Evolutionary conservation across 164 flowering plant genomes (phyloP).

Genomic region (Nymphaea colorata): DNA sequence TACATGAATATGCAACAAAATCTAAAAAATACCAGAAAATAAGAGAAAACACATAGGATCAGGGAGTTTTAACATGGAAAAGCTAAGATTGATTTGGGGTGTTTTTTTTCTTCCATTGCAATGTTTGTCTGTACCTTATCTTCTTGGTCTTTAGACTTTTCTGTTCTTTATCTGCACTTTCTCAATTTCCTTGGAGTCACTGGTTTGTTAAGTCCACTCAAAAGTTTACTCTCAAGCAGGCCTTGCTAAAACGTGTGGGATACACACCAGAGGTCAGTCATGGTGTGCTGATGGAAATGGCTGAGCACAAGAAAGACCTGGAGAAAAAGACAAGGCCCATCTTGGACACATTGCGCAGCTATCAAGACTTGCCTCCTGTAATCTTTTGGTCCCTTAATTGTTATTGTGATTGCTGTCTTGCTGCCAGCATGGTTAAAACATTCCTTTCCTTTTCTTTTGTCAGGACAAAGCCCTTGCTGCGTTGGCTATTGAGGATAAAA

Average conservation of each 20-base stretch:
- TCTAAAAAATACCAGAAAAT: no score
- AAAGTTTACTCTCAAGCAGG: slow-evolving; percentile 26
- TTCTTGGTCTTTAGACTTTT: no score
- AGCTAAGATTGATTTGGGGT: no score
- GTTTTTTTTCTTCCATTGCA: no score
- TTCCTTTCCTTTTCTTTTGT: slow-evolving; percentile 1
- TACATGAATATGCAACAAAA: no score
- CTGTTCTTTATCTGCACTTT: no score
- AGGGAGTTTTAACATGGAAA: no score
- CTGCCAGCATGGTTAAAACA: not conserved
- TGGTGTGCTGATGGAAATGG: slow-evolving; percentile 82
- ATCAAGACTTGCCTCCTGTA: slow-evolving; percentile 99
- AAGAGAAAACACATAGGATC: no score
- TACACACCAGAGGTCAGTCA: slow-evolving; percentile 88
- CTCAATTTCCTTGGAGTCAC: no score
- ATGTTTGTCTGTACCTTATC: no score
- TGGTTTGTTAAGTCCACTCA: no score
- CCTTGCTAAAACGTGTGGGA: slow-evolving; percentile 69
- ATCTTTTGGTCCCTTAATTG: not conserved
- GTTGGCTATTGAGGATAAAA: slow-evolving; percentile 88
- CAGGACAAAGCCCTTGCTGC: slow-evolving; percentile 96
- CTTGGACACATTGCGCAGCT: slow-evolving; percentile 83
- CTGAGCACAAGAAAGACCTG: slow-evolving; percentile 76
- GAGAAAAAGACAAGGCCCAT: slow-evolving; percentile 93
- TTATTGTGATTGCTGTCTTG: not conserved